Conservation (phyloP, 768 basidiomycete species). For the Lactarius psammicola region DNA sequence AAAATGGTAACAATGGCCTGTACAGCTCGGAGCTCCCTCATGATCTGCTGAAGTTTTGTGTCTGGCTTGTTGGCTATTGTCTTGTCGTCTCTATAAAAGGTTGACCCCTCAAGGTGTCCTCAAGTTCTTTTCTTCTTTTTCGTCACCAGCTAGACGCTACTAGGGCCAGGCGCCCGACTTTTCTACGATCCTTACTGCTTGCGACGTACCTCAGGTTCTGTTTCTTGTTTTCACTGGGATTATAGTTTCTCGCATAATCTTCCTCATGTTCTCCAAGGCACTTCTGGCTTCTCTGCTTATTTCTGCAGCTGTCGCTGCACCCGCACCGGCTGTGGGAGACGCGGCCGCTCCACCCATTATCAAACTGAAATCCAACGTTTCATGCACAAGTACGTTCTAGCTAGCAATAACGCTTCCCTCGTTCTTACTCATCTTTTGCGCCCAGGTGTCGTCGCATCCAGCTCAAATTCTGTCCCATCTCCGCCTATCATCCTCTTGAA, state of each 20-base stretch:
- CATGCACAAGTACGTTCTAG: constrained; percentile 20
- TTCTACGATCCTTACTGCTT: not conserved
- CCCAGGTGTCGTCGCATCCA: constrained; percentile 1
- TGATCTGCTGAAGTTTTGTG: not conserved
- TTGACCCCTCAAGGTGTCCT: not conserved
- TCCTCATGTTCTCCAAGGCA: constrained; percentile 22
- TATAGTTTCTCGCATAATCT: not conserved
- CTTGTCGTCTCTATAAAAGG: constrained; percentile 12
- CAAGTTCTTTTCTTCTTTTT: not conserved
- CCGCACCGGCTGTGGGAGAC: constrained; percentile 13
- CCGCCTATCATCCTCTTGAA: constrained; percentile 25
- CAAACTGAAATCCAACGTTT: not conserved
- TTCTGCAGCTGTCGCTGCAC: constrained; percentile 18
- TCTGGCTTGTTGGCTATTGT: constrained; percentile 6
- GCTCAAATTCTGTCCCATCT: not conserved
- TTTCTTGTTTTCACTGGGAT: not conserved
- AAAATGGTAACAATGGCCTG: not conserved
- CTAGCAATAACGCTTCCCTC: not conserved
- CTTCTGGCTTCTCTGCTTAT: constrained; percentile 12
- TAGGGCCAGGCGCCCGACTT: constrained; percentile 24
- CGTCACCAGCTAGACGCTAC: constrained; percentile 20
- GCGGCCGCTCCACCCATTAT: constrained; percentile 10
- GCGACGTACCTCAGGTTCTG: not conserved
- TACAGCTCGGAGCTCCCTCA: not conserved
- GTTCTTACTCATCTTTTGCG: not conserved